A percentile compares a stretch with the other conserved stretches of the same genome.
phyloP scores from a whole-genome alignment of 2,329 filamentous ascomycete genomes.

The Curvularia hawaiiensis region DNA sequence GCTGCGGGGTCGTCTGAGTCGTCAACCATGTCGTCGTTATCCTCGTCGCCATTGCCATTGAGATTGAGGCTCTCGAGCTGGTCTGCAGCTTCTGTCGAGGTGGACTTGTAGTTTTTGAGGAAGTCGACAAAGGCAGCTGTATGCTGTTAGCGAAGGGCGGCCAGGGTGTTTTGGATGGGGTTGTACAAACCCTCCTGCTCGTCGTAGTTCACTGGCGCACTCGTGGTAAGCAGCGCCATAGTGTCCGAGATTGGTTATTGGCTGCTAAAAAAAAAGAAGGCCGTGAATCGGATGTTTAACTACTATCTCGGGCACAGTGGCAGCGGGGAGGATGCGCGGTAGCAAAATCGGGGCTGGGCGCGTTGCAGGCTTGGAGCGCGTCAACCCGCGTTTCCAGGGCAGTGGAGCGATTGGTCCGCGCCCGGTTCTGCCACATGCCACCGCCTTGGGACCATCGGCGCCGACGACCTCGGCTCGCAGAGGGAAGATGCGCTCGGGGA shows the following conservation, averaged over 20 bases:
- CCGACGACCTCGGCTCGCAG: constrained; percentile 41
- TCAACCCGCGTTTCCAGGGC: constrained; percentile 31
- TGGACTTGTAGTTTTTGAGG: constrained; percentile 85
- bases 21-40: constrained; percentile 94
- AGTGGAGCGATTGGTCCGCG: constrained; percentile 25
- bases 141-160: constrained; percentile 42
- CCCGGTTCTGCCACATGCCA: constrained; percentile 24
- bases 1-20: constrained; percentile 68
- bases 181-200: constrained; percentile 74
- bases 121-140: constrained; percentile 86
- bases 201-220: constrained; percentile 82
- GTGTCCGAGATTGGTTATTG: constrained; percentile 26
- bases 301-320: constrained; percentile 12
- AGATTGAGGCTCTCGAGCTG: constrained; percentile 85
- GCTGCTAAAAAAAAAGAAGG: constrained; percentile 9
- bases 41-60: constrained; percentile 82
- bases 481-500: constrained; percentile 11
- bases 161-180: constrained; percentile 16
- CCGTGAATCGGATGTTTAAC: constrained; percentile 10
- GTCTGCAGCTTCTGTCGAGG: constrained; percentile 71
- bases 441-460: constrained; percentile 27
- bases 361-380: constrained; percentile 32
- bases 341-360: constrained; percentile 35
- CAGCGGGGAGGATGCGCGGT: constrained; percentile 27
- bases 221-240: constrained; percentile 88